Evolutionary conservation across 176 grass and related monocot genomes (phyloP).

Genomic region (Triticum monococcum): DNA sequence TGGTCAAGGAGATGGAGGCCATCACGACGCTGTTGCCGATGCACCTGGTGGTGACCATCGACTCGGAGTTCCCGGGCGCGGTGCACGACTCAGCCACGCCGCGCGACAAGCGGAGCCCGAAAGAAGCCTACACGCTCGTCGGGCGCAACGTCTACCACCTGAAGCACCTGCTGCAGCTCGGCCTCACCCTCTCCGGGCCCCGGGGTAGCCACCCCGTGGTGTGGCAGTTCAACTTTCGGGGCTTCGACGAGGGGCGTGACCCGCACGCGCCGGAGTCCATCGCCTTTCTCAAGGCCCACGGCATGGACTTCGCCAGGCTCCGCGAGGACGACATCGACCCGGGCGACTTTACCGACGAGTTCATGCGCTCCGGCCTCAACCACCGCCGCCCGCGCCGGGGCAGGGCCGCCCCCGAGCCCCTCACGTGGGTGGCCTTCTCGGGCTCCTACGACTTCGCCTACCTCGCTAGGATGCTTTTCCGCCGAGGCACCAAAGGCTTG

Average conservation of each 20-base stretch:
- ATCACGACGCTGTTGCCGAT: neutral
- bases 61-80: slow-evolving; percentile 44
- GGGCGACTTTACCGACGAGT: neutral
- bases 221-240: slow-evolving; percentile 52
- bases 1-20: neutral
- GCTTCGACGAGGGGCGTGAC: slow-evolving; percentile 25
- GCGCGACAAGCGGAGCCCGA: slow-evolving; percentile 1
- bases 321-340: neutral
- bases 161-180: slow-evolving; percentile 38
- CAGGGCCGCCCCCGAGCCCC: neutral
- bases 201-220: neutral
- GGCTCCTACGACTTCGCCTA: slow-evolving; percentile 49
- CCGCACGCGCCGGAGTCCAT: slow-evolving; percentile 17
- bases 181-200: slow-evolving; percentile 3
- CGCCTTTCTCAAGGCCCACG: slow-evolving; percentile 37
- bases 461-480: slow-evolving; percentile 27
- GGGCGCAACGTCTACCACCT: slow-evolving; percentile 36
- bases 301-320: neutral
- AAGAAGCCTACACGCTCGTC: slow-evolving; percentile 27
- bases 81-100: slow-evolving; percentile 25
- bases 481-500: neutral
- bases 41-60: slow-evolving; percentile 25
- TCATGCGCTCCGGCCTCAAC: slow-evolving; percentile 19
- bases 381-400: neutral
- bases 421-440: slow-evolving; percentile 34